These are phyloP conservation scores for Penicillium sp. DNA, from an alignment of 2,329 filamentous ascomycete species.

Conservation along the genomic window DNA sequence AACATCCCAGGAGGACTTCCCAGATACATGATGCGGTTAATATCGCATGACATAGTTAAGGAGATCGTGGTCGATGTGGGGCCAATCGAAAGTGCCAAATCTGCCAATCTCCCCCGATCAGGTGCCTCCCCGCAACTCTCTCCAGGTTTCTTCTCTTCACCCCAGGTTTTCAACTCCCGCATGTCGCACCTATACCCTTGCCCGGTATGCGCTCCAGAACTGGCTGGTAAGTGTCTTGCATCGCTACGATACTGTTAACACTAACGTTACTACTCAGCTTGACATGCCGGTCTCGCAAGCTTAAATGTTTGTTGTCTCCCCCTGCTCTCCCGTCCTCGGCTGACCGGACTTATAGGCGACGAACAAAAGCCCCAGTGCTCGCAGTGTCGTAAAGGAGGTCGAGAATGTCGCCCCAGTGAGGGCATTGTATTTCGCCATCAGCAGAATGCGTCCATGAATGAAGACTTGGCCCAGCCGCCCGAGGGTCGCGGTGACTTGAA, in stretches of 20 bases:
- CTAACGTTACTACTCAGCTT: constrained; percentile 31
- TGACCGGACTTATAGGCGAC: constrained; percentile 36
- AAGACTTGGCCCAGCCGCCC: constrained; percentile 39
- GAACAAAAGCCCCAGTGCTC: constrained; percentile 58
- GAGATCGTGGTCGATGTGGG: constrained; percentile 1
- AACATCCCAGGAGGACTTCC: background rate
- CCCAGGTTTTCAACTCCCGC: background rate
- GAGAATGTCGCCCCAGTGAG: constrained; percentile 57
- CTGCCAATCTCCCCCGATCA: constrained; percentile 11
- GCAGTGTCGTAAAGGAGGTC: constrained; percentile 56
- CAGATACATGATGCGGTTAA: background rate
- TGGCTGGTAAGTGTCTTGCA: constrained; percentile 35
- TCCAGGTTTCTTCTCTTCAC: constrained; percentile 19
- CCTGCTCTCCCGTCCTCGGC: constrained; percentile 2
- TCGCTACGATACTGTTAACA: background rate
- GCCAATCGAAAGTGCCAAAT: background rate
- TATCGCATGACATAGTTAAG: background rate
- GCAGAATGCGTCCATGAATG: constrained; percentile 65
- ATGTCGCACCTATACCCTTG: constrained; percentile 26
- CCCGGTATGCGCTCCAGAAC: constrained; percentile 43
- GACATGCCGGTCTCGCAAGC: constrained; percentile 57
- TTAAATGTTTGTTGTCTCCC: constrained; percentile 49
- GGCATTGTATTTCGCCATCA: constrained; percentile 64
- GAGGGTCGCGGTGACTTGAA: constrained; percentile 47
- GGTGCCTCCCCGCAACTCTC: constrained; percentile 19